A percentile compares a stretch with the other conserved stretches of the same genome.
Evolutionary conservation across 2,329 filamentous ascomycete species (phyloP).

Genomic region (Anthostomella pinea): DNA sequence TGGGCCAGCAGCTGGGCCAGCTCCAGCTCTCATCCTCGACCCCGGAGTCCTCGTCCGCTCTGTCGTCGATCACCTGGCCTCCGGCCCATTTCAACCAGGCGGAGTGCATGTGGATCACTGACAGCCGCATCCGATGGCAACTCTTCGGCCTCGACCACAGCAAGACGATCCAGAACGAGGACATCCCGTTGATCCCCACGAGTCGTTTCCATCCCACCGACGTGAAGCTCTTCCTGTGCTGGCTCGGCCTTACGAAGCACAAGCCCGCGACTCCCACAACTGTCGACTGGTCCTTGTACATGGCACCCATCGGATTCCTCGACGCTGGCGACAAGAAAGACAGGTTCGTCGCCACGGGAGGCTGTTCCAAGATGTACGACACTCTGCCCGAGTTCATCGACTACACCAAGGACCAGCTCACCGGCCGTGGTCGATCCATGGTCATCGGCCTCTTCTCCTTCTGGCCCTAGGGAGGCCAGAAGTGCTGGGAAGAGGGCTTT

Average conservation of each 20-base stretch:
- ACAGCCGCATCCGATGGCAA: neutral
- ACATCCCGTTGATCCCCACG: neutral
- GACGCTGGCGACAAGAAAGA: neutral
- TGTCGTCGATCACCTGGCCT: constrained; percentile 1
- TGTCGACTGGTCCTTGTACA: neutral
- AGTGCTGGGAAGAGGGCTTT: neutral
- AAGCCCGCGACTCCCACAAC: neutral
- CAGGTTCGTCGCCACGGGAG: constrained; percentile 2
- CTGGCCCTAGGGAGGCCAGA: neutral
- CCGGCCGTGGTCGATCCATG: neutral
- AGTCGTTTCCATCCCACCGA: neutral
- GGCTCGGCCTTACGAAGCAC: neutral
- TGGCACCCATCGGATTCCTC: constrained; percentile 5
- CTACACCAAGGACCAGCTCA: constrained; percentile 1
- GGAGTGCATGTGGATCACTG: neutral
- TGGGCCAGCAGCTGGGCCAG: no score
- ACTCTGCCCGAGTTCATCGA: constrained; percentile 1
- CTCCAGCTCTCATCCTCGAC: neutral
- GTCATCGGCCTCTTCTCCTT: constrained; percentile 3
- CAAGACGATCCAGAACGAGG: neutral
- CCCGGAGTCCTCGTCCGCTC: neutral
- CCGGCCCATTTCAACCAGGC: constrained; percentile 1
- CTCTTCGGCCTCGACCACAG: neutral
- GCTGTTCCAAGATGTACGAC: neutral
- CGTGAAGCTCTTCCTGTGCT: constrained; percentile 3